Conservation (phyloP, 257 asterid genomes). For the Primulina eburnea region DNA sequence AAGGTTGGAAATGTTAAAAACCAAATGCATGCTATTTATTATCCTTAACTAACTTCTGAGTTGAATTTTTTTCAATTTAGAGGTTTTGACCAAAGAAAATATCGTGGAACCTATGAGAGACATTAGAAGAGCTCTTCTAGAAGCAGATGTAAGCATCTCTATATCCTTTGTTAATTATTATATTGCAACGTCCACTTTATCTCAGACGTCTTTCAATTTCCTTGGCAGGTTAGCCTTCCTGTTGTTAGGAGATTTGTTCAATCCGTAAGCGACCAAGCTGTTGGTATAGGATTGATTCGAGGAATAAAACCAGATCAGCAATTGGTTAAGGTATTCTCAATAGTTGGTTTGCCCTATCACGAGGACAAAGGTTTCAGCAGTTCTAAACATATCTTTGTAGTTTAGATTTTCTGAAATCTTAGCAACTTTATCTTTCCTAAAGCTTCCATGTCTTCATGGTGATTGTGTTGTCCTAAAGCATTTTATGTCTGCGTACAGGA, state of each 20-base stretch:
- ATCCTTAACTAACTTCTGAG: not conserved
- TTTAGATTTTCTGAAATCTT: constrained; percentile 14
- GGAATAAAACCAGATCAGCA: constrained; percentile 98
- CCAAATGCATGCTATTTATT: not conserved
- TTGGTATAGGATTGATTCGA: constrained; percentile 84
- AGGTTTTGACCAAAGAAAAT: constrained; percentile 92
- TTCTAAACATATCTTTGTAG: not conserved
- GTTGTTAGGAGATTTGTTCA: constrained; percentile 96
- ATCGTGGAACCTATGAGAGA: constrained; percentile 96
- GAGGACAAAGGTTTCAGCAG: not conserved
- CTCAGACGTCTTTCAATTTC: constrained; percentile 14
- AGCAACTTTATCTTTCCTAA: constrained; percentile 10
- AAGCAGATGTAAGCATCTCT: constrained; percentile 76
- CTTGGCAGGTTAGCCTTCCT: constrained; percentile 91
- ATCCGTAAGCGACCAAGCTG: constrained; percentile 84
- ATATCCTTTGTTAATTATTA: not conserved
- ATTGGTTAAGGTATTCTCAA: constrained; percentile 73
- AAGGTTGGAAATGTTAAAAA: not conserved
- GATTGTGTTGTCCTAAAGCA: not conserved
- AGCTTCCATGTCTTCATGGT: constrained; percentile 15
- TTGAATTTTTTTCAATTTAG: constrained; percentile 37
- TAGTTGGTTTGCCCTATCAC: constrained; percentile 1
- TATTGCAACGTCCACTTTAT: constrained; percentile 10
- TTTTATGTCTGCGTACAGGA: not conserved
- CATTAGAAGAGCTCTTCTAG: constrained; percentile 90